Conservation (phyloP, 2,329 filamentous ascomycete species). For the Apiospora kogelbergensis region DNA sequence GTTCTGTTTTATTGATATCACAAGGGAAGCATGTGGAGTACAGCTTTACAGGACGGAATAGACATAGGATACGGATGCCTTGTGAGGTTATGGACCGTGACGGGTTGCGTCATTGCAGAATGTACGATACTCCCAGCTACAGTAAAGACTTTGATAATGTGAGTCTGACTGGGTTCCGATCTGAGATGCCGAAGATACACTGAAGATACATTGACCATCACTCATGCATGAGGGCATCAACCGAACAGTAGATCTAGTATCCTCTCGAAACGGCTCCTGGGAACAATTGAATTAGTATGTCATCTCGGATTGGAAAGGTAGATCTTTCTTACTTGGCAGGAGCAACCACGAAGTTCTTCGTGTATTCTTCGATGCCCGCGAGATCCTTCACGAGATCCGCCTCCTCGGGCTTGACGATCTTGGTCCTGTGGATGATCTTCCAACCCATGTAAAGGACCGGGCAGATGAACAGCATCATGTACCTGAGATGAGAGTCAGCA, state of each 20-base stretch:
- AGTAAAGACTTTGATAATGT: background rate
- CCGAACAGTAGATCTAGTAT: conserved; percentile 10
- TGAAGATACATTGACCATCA: background rate
- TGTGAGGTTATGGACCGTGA: too few species aligned
- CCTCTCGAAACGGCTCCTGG: conserved; percentile 9
- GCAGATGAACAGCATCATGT: conserved; percentile 72
- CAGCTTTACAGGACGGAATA: background rate
- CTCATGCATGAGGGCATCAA: background rate
- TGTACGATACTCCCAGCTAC: background rate
- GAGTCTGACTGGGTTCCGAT: too few species aligned
- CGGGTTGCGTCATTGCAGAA: too few species aligned
- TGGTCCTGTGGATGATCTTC: conserved; percentile 69
- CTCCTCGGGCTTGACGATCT: conserved; percentile 53
- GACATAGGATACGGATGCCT: background rate
- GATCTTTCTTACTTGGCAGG: conserved; percentile 50
- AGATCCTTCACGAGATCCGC: conserved; percentile 64
- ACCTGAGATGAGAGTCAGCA: conserved; percentile 39
- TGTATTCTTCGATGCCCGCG: conserved; percentile 68
- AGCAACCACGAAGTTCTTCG: conserved; percentile 55
- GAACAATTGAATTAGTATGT: background rate
- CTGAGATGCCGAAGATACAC: background rate
- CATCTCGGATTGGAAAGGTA: conserved; percentile 14
- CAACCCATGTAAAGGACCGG: conserved; percentile 68
- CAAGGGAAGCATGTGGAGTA: background rate
- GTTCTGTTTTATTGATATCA: background rate